A percentile compares a stretch with the other conserved stretches of the same genome.
These are phyloP conservation scores for Boletus vermiculosoides DNA, from an alignment of 768 basidiomycete genomes.

Conservation along the genomic window DNA sequence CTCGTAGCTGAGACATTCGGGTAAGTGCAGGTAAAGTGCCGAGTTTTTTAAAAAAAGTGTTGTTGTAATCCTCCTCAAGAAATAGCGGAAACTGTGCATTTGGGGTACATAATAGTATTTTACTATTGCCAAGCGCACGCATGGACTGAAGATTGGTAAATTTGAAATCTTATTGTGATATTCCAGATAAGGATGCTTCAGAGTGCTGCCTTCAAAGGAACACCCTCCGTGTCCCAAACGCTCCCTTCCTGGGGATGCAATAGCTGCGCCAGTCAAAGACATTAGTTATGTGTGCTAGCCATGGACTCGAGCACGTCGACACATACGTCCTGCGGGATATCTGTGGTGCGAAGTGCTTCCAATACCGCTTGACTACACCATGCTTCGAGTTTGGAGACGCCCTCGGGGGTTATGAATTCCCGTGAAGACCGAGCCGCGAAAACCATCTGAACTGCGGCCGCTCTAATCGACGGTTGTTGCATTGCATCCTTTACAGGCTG, in stretches of 20 bases:
- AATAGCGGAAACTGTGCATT: background rate
- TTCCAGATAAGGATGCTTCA: slow-evolving; percentile 3
- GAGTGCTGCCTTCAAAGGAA: slow-evolving; percentile 7
- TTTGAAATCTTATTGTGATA: slow-evolving; percentile 1
- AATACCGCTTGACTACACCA: slow-evolving; percentile 63
- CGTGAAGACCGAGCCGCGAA: slow-evolving; percentile 73
- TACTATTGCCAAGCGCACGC: background rate
- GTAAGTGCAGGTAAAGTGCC: background rate
- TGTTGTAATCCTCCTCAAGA: background rate
- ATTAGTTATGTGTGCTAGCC: slow-evolving; percentile 9
- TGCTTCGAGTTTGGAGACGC: slow-evolving; percentile 56
- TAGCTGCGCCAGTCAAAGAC: slow-evolving; percentile 35
- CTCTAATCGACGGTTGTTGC: slow-evolving; percentile 48
- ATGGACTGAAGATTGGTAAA: background rate
- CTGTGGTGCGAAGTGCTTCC: slow-evolving; percentile 49
- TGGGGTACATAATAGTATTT: background rate
- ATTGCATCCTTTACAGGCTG: slow-evolving; percentile 1
- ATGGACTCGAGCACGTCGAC: background rate
- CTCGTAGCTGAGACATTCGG: background rate
- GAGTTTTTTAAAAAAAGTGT: background rate
- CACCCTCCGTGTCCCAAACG: slow-evolving; percentile 46
- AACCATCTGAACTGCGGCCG: slow-evolving; percentile 79
- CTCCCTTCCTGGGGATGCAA: slow-evolving; percentile 54
- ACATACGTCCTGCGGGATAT: slow-evolving; percentile 51
- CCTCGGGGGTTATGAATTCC: slow-evolving; percentile 72